Base-by-base conservation (phyloP, 805 yeast species). In the Suhomyces emberorum region DNA sequence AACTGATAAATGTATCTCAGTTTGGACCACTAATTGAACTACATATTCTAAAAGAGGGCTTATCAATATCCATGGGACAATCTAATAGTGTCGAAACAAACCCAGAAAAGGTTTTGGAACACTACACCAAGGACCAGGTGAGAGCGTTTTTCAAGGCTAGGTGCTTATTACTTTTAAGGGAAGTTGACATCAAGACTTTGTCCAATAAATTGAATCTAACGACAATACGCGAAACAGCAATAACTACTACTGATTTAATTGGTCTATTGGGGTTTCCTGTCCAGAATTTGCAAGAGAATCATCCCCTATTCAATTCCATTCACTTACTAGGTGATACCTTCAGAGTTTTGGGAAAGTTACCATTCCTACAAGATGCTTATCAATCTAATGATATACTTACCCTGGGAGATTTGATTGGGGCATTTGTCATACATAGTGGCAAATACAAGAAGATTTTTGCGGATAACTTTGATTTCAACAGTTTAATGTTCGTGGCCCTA, bases 401-500 rank as follows among this genome's bases (percentile, higher is more conserved):
- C 0, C 38, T 76, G 4, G 51, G 50, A 21, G 54, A 52, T 25
- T 41, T 65, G 19, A 30, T 63, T 4, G 41, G 56, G 2, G 46
- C 63, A 3, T 26, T 49, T 4, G 32, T 70, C 0, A 57, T 81
- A 4, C 68, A 70, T 43, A 54, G 58, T 10, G 75, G 74, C 2
- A 59, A 76, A 28, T 68, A 64, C 35, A 46, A 49, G 38, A 54
- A 59, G 26, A 29, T 69, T 15, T 43, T 76, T 32, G 41, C 52
- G 3, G 56, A 55, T 3, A 56, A 63, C 20, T 60, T 59, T 34
- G 72, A 76, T 38, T 63, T 69, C 33, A 18, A 59, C 19, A 66
- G 67, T 47, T 48, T 81, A 22, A 28, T 81, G 2, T 80, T 74
- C 45, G 52, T 77, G 5, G 65, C 82, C 0, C 50, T 79, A 15